Evolutionary conservation across 2,329 filamentous ascomycete genomes (phyloP).

Genomic region (Lachnellula subtilissima): DNA sequence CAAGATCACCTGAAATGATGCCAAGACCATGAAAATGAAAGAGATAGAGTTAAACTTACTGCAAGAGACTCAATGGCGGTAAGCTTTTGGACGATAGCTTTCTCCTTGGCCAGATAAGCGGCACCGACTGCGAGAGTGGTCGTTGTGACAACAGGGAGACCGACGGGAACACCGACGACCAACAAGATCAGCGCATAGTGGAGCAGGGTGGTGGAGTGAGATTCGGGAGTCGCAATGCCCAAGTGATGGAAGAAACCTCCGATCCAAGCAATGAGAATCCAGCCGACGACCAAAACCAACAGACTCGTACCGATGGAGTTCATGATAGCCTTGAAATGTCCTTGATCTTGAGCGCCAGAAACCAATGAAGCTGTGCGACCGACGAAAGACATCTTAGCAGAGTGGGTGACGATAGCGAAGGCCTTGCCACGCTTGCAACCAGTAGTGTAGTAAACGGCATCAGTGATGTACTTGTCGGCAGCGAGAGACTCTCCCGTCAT

Average conservation of each 20-base stretch:
- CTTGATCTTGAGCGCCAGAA: conserved; percentile 69
- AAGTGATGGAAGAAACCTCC: conserved; percentile 73
- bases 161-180: conserved; percentile 75
- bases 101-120: conserved; percentile 71
- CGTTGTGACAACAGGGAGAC: conserved; percentile 74
- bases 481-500: conserved; percentile 78
- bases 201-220: conserved; percentile 58
- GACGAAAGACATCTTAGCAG: conserved; percentile 69
- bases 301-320: conserved; percentile 72
- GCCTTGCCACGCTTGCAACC: conserved; percentile 78
- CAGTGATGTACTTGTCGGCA: conserved; percentile 75
- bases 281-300: conserved; percentile 72
- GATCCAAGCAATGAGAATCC: conserved; percentile 70
- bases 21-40: not conserved
- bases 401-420: conserved; percentile 62
- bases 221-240: conserved; percentile 53
- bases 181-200: conserved; percentile 66
- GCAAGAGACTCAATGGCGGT: conserved; percentile 73
- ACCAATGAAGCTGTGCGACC: conserved; percentile 70
- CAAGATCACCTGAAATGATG: not conserved
- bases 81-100: conserved; percentile 75
- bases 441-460: conserved; percentile 72
- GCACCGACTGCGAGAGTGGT: conserved; percentile 73
- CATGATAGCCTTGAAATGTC: conserved; percentile 81
- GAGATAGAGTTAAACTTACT: conserved; percentile 20